Evolutionary conservation across 2,329 filamentous ascomycete species (phyloP).

Genomic region (Xylaria multiplex): DNA sequence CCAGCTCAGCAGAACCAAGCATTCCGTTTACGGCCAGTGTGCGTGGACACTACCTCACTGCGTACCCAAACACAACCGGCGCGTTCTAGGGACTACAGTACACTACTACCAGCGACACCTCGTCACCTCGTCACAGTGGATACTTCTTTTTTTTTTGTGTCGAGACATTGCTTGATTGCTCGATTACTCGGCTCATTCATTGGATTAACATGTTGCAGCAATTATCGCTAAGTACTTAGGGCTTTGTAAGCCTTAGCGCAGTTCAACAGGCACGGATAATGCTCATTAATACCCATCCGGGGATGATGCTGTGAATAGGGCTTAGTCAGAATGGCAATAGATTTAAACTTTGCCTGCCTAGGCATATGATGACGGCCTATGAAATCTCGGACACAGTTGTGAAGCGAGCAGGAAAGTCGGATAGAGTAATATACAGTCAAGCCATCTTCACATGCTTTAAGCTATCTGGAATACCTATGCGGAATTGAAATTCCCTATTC

Average conservation of each 20-base stretch:
- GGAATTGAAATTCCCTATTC: neutral
- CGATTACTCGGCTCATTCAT: slow-evolving; percentile 3
- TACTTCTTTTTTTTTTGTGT: neutral
- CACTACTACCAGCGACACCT: neutral
- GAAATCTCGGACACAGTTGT: neutral
- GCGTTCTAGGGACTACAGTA: neutral
- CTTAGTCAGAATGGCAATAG: neutral
- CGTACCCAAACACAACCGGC: neutral
- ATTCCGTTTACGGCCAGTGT: neutral
- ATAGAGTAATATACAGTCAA: neutral
- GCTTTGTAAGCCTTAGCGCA: neutral
- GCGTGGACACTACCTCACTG: neutral
- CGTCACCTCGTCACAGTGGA: slow-evolving; percentile 4
- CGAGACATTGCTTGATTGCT: neutral
- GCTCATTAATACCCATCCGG: neutral
- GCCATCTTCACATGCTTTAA: slow-evolving; percentile 1
- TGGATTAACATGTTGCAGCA: neutral
- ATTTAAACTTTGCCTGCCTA: neutral
- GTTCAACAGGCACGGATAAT: neutral
- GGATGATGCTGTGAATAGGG: neutral
- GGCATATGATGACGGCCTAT: slow-evolving; percentile 6
- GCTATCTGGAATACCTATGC: neutral
- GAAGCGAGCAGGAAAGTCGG: too few relatives aligned
- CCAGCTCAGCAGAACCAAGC: slow-evolving; percentile 33
- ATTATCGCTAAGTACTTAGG: neutral